phyloP scores from a whole-genome alignment of 495 filamentous ascomycete species.

The Aspergillus wentii region DNA sequence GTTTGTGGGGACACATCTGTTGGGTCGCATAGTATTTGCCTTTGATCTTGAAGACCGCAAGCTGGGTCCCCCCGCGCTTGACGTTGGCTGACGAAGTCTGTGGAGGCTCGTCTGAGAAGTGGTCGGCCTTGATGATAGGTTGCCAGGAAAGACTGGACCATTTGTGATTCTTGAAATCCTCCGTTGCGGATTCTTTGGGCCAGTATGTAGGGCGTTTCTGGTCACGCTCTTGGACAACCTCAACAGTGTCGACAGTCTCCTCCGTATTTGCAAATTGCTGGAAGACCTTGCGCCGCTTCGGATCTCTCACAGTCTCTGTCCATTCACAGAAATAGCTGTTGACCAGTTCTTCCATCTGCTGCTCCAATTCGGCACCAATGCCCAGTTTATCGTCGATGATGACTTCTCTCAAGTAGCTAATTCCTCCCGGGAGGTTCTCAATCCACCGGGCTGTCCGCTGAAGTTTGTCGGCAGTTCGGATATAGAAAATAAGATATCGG shows the following conservation, averaged over 20 bases:
- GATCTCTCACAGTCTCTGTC: constrained; percentile 76
- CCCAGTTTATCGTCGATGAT: constrained; percentile 87
- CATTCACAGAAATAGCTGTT: constrained; percentile 93
- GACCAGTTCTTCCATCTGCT: constrained; percentile 86
- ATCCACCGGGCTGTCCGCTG: constrained; percentile 94
- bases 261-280: constrained; percentile 83
- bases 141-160: constrained; percentile 82
- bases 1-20: constrained; percentile 98
- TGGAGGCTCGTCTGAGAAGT: constrained; percentile 67
- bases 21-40: constrained; percentile 86
- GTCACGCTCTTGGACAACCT: constrained; percentile 67
- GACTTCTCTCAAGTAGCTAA: constrained; percentile 78
- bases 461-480: constrained; percentile 91
- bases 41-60: constrained; percentile 83
- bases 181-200: constrained; percentile 62
- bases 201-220: constrained; percentile 81
- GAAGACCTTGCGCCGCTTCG: constrained; percentile 67
- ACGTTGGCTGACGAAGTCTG: constrained; percentile 65
- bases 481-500: constrained; percentile 93
- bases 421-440: constrained; percentile 80
- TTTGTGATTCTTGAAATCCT: constrained; percentile 69
- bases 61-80: constrained; percentile 87
- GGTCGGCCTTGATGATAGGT: constrained; percentile 66
- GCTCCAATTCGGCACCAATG: constrained; percentile 79
- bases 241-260: constrained; percentile 65